Evolutionary conservation across 192 early-diverging fungal genomes (phyloP), one percentile per base, ranked within the genome.

Genomic region (Entophlyctis helioformis): DNA sequence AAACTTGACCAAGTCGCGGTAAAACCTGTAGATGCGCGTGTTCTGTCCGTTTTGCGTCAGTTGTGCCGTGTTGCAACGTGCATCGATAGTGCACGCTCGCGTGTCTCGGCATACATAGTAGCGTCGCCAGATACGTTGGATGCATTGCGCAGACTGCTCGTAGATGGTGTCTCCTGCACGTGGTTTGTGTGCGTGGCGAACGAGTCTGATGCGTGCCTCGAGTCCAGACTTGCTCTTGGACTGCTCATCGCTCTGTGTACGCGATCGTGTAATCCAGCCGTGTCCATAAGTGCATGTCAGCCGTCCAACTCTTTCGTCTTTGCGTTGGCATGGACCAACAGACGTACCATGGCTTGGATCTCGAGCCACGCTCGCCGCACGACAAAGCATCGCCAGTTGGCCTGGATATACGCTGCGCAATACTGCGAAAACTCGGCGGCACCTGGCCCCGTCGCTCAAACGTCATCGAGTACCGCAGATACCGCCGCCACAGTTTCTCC

Each of bases 331-430:
- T n/a, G n/a, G n/a, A n/a, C n/a, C n/a, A n/a, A n/a, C n/a, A n/a
- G n/a, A 12, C 44, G n/a, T 15, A 62, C 50, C 47, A 63, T 59
- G 11, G 35, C n/a, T 33, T 59, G 40, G 31, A 62, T 44, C 24
- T 42, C 19, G 7, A 47, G 26, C 48, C 57, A 76, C 15, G 53
- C 56, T 24, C 52, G 49, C 3, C 49, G 45, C 10, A 67, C 48
- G 24, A 58, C 39, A 36, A 31, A 61, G 57, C 64, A 57, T 19
- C 68, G 54, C 51, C 64, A 76, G 5, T 51, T 34, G 11, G 69
- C 39, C 39, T 73, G 69, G n/a, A 78, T 72, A 28, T 54, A 59
- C 6, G 65, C 64, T 9, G 75, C 66, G 67, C 73, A 42, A 70
- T 76, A 12, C 59, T 47, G 0, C 69, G 63, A 48, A 62, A 78